Conservation (phyloP, 257 asterid species). For the Scutellaria galericulata region DNA sequence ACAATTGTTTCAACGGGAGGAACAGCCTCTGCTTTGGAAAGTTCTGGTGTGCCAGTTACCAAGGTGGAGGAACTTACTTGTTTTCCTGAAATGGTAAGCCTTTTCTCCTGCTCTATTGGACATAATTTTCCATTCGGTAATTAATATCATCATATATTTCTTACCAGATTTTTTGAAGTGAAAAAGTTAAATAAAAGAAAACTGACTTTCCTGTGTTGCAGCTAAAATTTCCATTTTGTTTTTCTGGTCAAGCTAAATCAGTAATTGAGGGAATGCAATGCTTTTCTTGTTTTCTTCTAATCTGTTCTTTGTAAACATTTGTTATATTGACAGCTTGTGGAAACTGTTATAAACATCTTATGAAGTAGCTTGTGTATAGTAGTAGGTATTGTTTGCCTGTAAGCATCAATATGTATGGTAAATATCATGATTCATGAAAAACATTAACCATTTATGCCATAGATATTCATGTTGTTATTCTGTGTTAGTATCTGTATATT, state of each 20-base stretch:
- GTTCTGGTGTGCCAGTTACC: slow-evolving; percentile 77
- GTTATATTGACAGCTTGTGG: background rate
- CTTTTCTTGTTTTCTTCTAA: background rate
- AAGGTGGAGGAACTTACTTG: slow-evolving; percentile 92
- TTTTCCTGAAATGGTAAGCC: slow-evolving; percentile 91
- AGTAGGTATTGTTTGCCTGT: background rate
- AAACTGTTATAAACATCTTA: slow-evolving; percentile 8
- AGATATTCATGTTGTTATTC: slow-evolving; percentile 12
- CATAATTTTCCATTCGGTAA: background rate
- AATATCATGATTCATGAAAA: background rate
- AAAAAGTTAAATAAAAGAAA: slow-evolving; percentile 8
- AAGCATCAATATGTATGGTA: slow-evolving; percentile 10
- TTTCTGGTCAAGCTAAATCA: slow-evolving; percentile 12
- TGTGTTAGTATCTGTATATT: background rate
- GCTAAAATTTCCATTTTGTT: background rate
- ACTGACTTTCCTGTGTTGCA: slow-evolving; percentile 4
- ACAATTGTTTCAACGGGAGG: slow-evolving; percentile 98
- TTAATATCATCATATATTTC: background rate
- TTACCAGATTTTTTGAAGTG: background rate
- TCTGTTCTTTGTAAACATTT: background rate
- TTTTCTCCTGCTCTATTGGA: slow-evolving; percentile 21
- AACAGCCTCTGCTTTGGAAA: slow-evolving; percentile 83
- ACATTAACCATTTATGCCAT: background rate
- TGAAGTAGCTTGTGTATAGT: background rate
- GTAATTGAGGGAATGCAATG: slow-evolving; percentile 1